Conservation (phyloP, 306 rosid species). For the Vachellia collinsii region DNA sequence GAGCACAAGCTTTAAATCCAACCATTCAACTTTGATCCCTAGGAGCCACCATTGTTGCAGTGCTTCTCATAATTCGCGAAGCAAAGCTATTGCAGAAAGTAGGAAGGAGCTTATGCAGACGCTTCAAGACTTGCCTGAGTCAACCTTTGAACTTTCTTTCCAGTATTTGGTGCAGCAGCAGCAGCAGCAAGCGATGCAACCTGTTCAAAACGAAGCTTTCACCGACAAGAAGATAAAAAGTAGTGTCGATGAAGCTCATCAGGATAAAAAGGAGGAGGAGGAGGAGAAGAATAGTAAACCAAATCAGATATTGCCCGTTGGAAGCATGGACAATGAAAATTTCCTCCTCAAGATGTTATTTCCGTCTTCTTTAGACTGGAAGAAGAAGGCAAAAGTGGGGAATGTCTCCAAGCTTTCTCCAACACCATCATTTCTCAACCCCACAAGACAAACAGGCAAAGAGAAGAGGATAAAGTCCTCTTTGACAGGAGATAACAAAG, state of each 20-base stretch:
- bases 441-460: constrained; percentile 35
- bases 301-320: constrained; percentile 48
- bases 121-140: constrained; percentile 60
- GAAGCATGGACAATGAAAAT: constrained; percentile 66
- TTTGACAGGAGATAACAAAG: constrained; percentile 30
- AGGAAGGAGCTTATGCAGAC: constrained; percentile 61
- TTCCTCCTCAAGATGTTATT: constrained; percentile 67
- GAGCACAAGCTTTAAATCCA: background rate
- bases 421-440: constrained; percentile 23
- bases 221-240: constrained; percentile 8
- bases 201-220: constrained; percentile 33
- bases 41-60: constrained; percentile 30
- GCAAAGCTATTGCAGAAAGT: constrained; percentile 48
- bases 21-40: constrained; percentile 45
- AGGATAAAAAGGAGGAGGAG: constrained; percentile 37
- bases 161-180: constrained; percentile 62
- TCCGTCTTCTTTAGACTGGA: constrained; percentile 55
- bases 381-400: constrained; percentile 54
- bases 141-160: constrained; percentile 68
- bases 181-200: constrained; percentile 37
- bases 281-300: constrained; percentile 31
- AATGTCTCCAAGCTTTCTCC: constrained; percentile 47
- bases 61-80: constrained; percentile 43
- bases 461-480: constrained; percentile 40
- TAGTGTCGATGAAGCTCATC: constrained; percentile 26